phyloP scores from a whole-genome alignment of 805 yeast species.

The Torulaspora franciscae region DNA sequence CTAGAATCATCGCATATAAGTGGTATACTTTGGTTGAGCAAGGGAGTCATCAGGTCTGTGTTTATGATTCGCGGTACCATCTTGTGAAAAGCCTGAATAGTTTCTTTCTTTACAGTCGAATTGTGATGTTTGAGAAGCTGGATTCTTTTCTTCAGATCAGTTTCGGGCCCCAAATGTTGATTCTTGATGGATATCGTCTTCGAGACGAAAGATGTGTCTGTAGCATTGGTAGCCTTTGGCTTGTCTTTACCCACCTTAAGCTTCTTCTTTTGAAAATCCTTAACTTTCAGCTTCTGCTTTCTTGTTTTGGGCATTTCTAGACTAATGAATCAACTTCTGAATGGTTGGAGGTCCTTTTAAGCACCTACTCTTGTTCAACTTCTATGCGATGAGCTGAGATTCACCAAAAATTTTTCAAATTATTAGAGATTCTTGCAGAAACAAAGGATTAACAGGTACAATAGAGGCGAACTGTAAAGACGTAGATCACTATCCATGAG shows the following conservation, averaged over 20 bases:
- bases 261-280: conserved; percentile 59
- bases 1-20: conserved; percentile 52
- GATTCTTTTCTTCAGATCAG: conserved; percentile 55
- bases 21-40: conserved; percentile 31
- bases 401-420: conserved; percentile 9
- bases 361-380: not conserved
- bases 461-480: not conserved
- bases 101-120: conserved; percentile 64
- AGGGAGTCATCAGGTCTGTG: conserved; percentile 29
- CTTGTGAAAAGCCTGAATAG: conserved; percentile 48
- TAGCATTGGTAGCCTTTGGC: conserved; percentile 64
- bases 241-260: conserved; percentile 83
- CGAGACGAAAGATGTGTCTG: conserved; percentile 81
- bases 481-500: conserved; percentile 25
- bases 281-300: conserved; percentile 38
- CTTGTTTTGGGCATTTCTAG: conserved; percentile 32
- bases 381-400: conserved; percentile 20
- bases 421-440: not conserved
- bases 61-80: conserved; percentile 45
- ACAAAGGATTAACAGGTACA: not conserved
- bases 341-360: not conserved
- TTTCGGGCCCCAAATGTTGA: conserved; percentile 31
- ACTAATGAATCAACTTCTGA: not conserved
- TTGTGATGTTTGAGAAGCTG: conserved; percentile 73
- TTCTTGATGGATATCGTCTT: conserved; percentile 39